phyloP scores from a whole-genome alignment of 148 eudicot genomes.

The Silene latifolia region DNA sequence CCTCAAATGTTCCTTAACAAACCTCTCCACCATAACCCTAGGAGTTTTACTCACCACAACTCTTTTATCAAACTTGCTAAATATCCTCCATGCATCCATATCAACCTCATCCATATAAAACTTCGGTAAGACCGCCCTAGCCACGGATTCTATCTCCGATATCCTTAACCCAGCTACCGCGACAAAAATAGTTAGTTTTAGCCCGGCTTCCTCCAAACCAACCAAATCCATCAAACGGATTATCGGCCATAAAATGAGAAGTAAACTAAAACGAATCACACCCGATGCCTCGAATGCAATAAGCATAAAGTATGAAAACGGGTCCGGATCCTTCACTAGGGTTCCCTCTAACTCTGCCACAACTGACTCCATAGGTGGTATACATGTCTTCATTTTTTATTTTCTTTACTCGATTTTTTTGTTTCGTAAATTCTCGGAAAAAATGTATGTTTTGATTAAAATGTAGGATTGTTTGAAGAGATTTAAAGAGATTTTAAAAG shows the following conservation, averaged over 20 bases:
- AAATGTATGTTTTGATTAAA: not conserved
- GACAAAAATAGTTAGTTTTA: constrained; percentile 42
- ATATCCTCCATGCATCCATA: constrained; percentile 68
- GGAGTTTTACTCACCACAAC: constrained; percentile 77
- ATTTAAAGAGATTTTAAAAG: constrained; percentile 19
- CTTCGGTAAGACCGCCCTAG: constrained; percentile 65
- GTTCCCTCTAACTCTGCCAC: constrained; percentile 59
- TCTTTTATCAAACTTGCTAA: constrained; percentile 54
- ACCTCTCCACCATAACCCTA: constrained; percentile 79
- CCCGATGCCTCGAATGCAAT: constrained; percentile 65
- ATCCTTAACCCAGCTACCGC: constrained; percentile 44
- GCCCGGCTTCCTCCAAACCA: constrained; percentile 44
- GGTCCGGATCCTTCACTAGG: constrained; percentile 39
- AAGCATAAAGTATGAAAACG: constrained; percentile 57
- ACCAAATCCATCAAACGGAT: constrained; percentile 37
- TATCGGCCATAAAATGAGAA: constrained; percentile 49
- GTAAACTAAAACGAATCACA: constrained; percentile 42
- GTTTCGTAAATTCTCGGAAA: not conserved
- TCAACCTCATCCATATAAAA: constrained; percentile 53
- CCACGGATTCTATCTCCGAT: constrained; percentile 53
- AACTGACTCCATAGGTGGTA: constrained; percentile 32
- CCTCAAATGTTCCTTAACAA: constrained; percentile 74
- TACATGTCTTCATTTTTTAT: constrained; percentile 4
- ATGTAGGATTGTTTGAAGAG: not conserved
- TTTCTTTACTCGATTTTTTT: not conserved